These are phyloP conservation scores for Xylaria sp. DNA, from an alignment of 2,329 filamentous ascomycete genomes.

Conservation along the genomic window DNA sequence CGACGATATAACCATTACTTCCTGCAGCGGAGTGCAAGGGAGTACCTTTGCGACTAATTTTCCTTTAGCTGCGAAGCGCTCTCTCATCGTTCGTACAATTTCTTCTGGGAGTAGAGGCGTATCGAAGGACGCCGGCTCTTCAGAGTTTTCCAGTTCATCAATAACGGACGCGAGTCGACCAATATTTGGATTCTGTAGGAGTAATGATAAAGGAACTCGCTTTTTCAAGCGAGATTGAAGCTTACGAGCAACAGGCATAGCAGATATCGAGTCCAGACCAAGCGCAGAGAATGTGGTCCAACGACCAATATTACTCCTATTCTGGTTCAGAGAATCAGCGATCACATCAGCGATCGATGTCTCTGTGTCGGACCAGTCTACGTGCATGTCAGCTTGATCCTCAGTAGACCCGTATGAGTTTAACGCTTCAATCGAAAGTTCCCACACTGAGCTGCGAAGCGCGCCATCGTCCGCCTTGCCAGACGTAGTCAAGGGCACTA, in stretches of 20 bases:
- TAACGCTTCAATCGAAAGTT: slow-evolving; percentile 60
- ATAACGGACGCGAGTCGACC: slow-evolving; percentile 63
- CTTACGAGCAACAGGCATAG: slow-evolving; percentile 73
- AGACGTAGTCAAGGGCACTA: slow-evolving; percentile 76
- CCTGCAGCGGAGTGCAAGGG: slow-evolving; percentile 88
- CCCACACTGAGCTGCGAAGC: slow-evolving; percentile 61
- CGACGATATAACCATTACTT: slow-evolving; percentile 80
- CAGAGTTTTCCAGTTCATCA: slow-evolving; percentile 33
- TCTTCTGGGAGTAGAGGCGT: slow-evolving; percentile 38
- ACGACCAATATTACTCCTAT: slow-evolving; percentile 61
- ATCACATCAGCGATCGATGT: slow-evolving; percentile 65
- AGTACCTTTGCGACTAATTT: slow-evolving; percentile 66
- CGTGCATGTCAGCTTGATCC: slow-evolving; percentile 48
- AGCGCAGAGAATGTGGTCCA: slow-evolving; percentile 81
- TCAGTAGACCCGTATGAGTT: slow-evolving; percentile 45
- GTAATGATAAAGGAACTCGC: slow-evolving; percentile 71
- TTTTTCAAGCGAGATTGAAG: slow-evolving; percentile 60
- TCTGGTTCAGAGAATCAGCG: slow-evolving; percentile 59
- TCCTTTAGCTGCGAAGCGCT: slow-evolving; percentile 49
- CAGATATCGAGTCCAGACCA: slow-evolving; percentile 85
- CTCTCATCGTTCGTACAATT: slow-evolving; percentile 48
- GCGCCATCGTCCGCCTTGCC: slow-evolving; percentile 76
- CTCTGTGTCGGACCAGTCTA: slow-evolving; percentile 67
- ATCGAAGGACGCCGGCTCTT: neutral
- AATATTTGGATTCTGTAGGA: slow-evolving; percentile 77